These are phyloP conservation scores for Fagopyrum tataricum DNA, from an alignment of 148 eudicot genomes.

Conservation along the genomic window DNA sequence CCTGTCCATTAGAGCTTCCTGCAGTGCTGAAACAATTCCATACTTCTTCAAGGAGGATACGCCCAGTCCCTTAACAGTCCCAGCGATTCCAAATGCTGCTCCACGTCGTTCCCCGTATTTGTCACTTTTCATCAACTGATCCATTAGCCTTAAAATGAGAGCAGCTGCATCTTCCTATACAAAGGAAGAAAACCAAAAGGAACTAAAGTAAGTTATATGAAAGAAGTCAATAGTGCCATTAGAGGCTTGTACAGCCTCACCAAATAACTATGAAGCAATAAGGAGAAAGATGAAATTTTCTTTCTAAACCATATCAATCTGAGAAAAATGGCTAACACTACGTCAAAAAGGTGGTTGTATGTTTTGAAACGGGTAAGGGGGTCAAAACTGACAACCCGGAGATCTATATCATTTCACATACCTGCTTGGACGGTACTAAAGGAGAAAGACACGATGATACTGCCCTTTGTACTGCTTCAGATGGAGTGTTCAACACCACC, in stretches of 20 bases:
- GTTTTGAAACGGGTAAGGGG: background rate
- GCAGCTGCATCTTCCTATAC: slow-evolving; percentile 71
- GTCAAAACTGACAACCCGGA: background rate
- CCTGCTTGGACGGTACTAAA: slow-evolving; percentile 85
- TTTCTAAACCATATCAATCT: background rate
- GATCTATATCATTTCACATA: slow-evolving; percentile 12
- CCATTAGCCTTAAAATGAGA: slow-evolving; percentile 72
- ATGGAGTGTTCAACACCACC: slow-evolving; percentile 93
- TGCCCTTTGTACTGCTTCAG: slow-evolving; percentile 98
- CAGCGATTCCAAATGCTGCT: slow-evolving; percentile 98
- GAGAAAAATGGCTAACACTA: background rate
- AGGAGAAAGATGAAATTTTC: background rate
- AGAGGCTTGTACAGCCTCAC: background rate
- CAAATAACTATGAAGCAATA: background rate
- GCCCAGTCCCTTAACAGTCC: slow-evolving; percentile 77
- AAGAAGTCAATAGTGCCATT: background rate
- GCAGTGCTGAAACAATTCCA: slow-evolving; percentile 50
- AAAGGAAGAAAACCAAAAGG: slow-evolving; percentile 14
- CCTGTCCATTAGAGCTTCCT: slow-evolving; percentile 81
- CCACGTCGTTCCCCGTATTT: slow-evolving; percentile 99
- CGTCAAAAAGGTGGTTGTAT: background rate
- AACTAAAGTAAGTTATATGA: background rate
- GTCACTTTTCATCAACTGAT: slow-evolving; percentile 93
- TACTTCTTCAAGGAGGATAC: slow-evolving; percentile 80
- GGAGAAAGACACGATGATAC: slow-evolving; percentile 92